Conservation (phyloP, 306 rosid genomes). For the Vicia faba region DNA sequence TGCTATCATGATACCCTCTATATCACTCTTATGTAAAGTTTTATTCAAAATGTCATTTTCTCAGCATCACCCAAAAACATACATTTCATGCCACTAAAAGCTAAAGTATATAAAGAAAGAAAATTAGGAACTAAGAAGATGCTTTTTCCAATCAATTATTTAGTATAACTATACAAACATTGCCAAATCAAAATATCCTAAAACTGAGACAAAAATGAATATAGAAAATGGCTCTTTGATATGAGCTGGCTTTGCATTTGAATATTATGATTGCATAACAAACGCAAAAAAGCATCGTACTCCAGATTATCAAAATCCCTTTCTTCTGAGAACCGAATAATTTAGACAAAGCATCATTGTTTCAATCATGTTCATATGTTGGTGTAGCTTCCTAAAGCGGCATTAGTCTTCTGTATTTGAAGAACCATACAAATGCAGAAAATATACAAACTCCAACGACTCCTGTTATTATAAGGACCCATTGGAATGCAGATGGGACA, state of each 20-base stretch:
- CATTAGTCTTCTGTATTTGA: constrained; percentile 95
- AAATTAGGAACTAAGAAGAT: constrained; percentile 6
- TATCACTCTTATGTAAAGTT: background rate
- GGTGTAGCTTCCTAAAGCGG: constrained; percentile 62
- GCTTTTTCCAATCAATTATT: constrained; percentile 28
- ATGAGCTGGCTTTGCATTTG: constrained; percentile 32
- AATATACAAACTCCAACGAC: constrained; percentile 70
- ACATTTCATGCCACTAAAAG: background rate
- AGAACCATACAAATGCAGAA: constrained; percentile 89
- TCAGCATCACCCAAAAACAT: background rate
- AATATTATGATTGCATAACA: constrained; percentile 21
- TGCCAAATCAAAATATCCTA: constrained; percentile 29
- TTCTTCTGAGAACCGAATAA: background rate
- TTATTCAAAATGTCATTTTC: background rate
- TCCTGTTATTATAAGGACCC: constrained; percentile 90
- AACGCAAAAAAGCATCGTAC: constrained; percentile 18
- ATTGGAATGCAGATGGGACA: constrained; percentile 69
- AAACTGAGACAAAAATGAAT: constrained; percentile 40
- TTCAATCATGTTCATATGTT: constrained; percentile 29
- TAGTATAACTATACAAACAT: constrained; percentile 20
- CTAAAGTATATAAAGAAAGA: background rate
- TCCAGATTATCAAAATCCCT: background rate
- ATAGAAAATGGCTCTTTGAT: constrained; percentile 42
- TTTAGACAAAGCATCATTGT: constrained; percentile 9
- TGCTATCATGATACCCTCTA: background rate